Conservation (phyloP, 2,329 filamentous ascomycete species). For the Aspergillus calidoustus region DNA sequence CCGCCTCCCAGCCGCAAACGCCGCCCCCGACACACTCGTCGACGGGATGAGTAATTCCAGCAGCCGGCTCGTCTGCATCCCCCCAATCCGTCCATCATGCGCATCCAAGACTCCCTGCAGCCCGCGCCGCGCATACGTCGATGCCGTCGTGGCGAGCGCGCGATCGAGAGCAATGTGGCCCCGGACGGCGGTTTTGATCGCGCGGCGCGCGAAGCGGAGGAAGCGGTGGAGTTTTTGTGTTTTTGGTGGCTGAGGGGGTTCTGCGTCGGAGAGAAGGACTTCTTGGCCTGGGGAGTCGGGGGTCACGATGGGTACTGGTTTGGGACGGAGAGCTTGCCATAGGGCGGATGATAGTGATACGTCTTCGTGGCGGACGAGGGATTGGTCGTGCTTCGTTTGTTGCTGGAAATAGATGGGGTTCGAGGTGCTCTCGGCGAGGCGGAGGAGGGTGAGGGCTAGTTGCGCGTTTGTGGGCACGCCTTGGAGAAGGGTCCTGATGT, state of each 20-base stretch:
- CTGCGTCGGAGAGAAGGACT: too few relatives aligned
- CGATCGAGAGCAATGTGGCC: constrained; percentile 74
- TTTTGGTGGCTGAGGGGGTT: too few relatives aligned
- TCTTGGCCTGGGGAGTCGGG: too few relatives aligned
- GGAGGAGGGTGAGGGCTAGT: constrained; percentile 77
- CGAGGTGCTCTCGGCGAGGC: constrained; percentile 81
- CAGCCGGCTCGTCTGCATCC: too few relatives aligned
- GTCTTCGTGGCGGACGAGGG: not conserved
- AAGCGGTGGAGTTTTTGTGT: constrained; percentile 37
- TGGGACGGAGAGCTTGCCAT: too few relatives aligned
- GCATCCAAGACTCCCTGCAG: constrained; percentile 70
- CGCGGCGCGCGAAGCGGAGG: constrained; percentile 69
- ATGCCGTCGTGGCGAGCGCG: constrained; percentile 67
- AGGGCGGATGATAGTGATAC: too few relatives aligned
- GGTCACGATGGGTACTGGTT: too few relatives aligned
- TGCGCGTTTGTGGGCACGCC: constrained; percentile 87
- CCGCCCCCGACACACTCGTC: constrained; percentile 40
- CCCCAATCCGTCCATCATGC: too few relatives aligned
- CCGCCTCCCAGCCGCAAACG: too few relatives aligned
- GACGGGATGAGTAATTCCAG: too few relatives aligned
- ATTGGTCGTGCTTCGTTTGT: not conserved
- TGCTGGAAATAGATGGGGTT: constrained; percentile 42
- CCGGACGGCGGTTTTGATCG: constrained; percentile 71
- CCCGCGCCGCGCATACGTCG: constrained; percentile 65
- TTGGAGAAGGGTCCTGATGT: constrained; percentile 67